Evolutionary conservation across 208 protist species (phyloP).

Genomic region (Leishmania mexicana): DNA sequence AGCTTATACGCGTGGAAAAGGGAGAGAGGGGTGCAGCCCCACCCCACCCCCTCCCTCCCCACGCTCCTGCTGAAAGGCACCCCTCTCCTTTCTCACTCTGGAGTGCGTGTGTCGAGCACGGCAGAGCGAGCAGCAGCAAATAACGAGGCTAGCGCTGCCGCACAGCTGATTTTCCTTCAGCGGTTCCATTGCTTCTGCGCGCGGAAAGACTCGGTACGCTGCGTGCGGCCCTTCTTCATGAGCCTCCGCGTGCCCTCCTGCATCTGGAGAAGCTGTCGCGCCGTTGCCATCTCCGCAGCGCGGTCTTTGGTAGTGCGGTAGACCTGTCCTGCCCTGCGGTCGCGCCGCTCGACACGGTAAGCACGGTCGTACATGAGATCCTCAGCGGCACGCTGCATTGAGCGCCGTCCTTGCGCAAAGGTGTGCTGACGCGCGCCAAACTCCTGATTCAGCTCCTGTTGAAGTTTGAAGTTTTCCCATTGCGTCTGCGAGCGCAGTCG

Average conservation of each 20-base stretch:
- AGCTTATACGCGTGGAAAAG: not conserved
- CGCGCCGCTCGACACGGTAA: conserved; percentile 7
- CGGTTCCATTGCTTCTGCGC: conserved; percentile 47
- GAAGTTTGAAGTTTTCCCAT: conserved; percentile 35
- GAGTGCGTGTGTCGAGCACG: not conserved
- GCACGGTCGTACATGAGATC: conserved; percentile 43
- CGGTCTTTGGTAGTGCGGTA: conserved; percentile 30
- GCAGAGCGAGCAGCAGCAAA: not conserved
- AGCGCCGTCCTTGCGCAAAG: conserved; percentile 29
- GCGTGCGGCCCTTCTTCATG: conserved; percentile 45
- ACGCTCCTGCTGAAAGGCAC: not conserved
- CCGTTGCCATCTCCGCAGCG: conserved; percentile 48
- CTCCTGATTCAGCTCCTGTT: conserved; percentile 52
- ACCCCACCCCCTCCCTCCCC: too few species aligned
- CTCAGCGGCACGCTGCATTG: conserved; percentile 35
- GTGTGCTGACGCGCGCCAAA: conserved; percentile 38
- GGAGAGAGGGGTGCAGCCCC: not conserved
- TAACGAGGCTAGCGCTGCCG: not conserved
- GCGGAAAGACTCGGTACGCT: conserved; percentile 48
- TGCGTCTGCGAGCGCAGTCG: conserved; percentile 53
- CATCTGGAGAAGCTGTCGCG: conserved; percentile 60
- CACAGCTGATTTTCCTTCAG: not conserved
- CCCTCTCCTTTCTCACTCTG: not conserved
- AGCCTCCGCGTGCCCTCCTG: conserved; percentile 50
- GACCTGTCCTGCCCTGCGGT: conserved; percentile 4